Evolutionary conservation across 208 protist genomes (phyloP).

Genomic region (Wallacemonas sp.): DNA sequence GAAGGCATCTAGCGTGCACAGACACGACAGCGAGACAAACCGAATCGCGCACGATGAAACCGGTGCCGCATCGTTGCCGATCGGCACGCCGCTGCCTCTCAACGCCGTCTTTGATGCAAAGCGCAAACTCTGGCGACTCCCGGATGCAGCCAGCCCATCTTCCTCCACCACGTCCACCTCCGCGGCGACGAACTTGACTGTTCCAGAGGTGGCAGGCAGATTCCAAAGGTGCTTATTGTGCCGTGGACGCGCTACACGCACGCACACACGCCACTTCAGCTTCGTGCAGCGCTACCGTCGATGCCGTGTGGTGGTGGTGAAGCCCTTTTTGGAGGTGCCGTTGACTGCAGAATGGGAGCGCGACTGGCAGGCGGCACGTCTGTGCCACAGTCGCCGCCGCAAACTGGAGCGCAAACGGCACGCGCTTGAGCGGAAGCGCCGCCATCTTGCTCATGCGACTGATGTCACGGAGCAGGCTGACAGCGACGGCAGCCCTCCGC

Average conservation of each 20-base stretch:
- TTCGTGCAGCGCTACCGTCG: constrained; percentile 42
- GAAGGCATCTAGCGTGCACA: too few relatives aligned
- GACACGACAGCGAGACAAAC: too few relatives aligned
- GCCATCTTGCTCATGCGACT: not conserved
- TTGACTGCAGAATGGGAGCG: constrained; percentile 32
- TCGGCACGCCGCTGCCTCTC: constrained; percentile 51
- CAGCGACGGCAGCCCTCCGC: too few relatives aligned
- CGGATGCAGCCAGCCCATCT: too few relatives aligned
- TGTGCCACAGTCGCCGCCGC: constrained; percentile 15
- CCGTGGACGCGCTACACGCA: constrained; percentile 24
- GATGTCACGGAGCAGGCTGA: too few relatives aligned
- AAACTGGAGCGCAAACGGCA: constrained; percentile 3
- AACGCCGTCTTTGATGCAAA: constrained; percentile 9
- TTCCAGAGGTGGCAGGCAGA: constrained; percentile 63
- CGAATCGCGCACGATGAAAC: constrained; percentile 15
- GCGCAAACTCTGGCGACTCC: constrained; percentile 16
- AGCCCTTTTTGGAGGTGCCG: constrained; percentile 40
- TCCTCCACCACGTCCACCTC: not conserved
- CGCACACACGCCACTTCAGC: constrained; percentile 36
- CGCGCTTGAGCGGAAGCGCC: not conserved
- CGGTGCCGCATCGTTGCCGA: not conserved
- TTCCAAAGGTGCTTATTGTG: constrained; percentile 75
- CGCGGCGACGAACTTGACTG: not conserved
- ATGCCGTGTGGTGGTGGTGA: constrained; percentile 55
- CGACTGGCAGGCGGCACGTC: constrained; percentile 31